phyloP scores from a whole-genome alignment of 371 early-diverging fungal species.

The Syncephalastrum racemosum region DNA sequence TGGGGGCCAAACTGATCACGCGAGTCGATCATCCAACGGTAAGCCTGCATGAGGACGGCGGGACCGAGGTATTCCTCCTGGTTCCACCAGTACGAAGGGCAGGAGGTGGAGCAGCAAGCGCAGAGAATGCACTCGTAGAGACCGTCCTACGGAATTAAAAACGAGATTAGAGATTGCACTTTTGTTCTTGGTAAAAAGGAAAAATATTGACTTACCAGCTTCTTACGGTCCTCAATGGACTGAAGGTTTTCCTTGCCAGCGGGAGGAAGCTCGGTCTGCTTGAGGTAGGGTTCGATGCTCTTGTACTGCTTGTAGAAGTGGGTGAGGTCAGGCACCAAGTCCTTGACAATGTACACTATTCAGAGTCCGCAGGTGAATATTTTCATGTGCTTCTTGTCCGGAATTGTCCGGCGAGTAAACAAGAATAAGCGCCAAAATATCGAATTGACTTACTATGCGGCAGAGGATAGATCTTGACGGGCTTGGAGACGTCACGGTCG shows the following conservation, averaged over 20 bases:
- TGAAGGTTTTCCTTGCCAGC: conserved; percentile 86
- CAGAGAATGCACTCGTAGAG: conserved; percentile 98
- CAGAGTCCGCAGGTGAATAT: background rate
- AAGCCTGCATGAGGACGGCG: conserved; percentile 95
- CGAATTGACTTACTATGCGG: conserved; percentile 79
- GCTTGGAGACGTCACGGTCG: conserved; percentile 65
- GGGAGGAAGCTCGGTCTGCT: conserved; percentile 75
- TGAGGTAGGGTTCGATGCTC: conserved; percentile 91
- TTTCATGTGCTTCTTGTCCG: background rate
- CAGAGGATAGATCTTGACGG: conserved; percentile 90
- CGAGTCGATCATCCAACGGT: conserved; percentile 97
- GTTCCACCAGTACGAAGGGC: conserved; percentile 98
- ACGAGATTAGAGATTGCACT: background rate
- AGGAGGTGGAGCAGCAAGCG: conserved; percentile 96
- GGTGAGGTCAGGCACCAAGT: conserved; percentile 89
- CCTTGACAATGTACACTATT: conserved; percentile 81
- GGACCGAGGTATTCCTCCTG: conserved; percentile 93
- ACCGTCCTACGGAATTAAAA: conserved; percentile 65
- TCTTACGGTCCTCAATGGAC: conserved; percentile 91
- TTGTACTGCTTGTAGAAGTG: conserved; percentile 97
- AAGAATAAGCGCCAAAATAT: too few species aligned
- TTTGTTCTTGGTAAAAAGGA: background rate
- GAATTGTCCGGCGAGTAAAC: background rate
- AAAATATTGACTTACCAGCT: conserved; percentile 55
- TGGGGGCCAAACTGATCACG: conserved; percentile 92